Evolutionary conservation across 2,329 filamentous ascomycete species (phyloP).

Genomic region (Fusarium napiforme): DNA sequence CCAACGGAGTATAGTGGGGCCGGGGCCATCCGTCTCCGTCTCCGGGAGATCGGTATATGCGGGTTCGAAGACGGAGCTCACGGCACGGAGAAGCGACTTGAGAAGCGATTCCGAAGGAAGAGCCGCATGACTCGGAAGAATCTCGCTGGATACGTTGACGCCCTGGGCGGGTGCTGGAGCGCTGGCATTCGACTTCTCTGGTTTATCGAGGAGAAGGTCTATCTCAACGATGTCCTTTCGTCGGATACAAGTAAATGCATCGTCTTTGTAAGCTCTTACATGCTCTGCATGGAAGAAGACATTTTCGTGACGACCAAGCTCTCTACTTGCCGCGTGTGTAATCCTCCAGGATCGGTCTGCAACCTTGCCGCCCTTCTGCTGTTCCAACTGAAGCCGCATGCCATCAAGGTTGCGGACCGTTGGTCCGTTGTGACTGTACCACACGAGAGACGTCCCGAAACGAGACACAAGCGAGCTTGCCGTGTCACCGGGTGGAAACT

Average conservation of each 20-base stretch:
- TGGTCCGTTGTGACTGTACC: constrained; percentile 53
- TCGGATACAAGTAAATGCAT: constrained; percentile 82
- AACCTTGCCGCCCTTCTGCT: constrained; percentile 62
- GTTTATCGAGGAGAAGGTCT: constrained; percentile 62
- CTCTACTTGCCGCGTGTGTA: constrained; percentile 81
- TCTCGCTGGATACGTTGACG: constrained; percentile 28
- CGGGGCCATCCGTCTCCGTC: constrained; percentile 45
- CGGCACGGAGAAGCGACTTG: constrained; percentile 59
- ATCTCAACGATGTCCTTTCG: constrained; percentile 80
- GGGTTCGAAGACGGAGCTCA: constrained; percentile 57
- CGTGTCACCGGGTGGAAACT: constrained; percentile 65
- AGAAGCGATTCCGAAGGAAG: constrained; percentile 55
- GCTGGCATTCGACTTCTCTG: constrained; percentile 43
- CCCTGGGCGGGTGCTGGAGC: constrained; percentile 26
- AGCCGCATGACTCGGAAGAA: constrained; percentile 14
- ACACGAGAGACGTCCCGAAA: constrained; percentile 50
- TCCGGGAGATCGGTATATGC: constrained; percentile 46
- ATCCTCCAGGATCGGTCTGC: constrained; percentile 71
- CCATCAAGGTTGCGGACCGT: constrained; percentile 65
- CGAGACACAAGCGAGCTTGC: constrained; percentile 48
- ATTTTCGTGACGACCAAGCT: constrained; percentile 87
- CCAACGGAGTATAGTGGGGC: constrained; percentile 58
- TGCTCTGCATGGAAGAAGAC: constrained; percentile 83
- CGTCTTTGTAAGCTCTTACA: constrained; percentile 80
- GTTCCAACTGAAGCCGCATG: constrained; percentile 73